Evolutionary conservation across 2,329 filamentous ascomycete species (phyloP), one percentile per base, ranked within the genome.

Genomic region (Cercospora sojina): DNA sequence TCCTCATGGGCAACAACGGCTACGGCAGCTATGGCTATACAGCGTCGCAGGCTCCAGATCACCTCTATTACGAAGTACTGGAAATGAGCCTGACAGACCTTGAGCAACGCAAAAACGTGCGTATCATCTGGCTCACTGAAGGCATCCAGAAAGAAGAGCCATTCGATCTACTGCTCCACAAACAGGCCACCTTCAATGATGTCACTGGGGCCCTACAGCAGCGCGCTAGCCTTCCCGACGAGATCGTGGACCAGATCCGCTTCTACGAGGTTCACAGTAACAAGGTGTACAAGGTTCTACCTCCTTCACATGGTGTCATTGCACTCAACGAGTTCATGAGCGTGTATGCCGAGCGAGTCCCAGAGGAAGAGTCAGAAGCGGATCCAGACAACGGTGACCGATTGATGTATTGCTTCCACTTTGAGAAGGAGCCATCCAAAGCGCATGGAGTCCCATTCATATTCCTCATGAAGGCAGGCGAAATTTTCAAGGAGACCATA

Each of bases 11-110:
- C 29, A 69, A 68, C n/a, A 89, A 91, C 10, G 87, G 89, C 61
- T 91, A 91, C 62, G 88, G 88, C 70, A 85, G 85, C 10, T 90
- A 92, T 71, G 85, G 90, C 59, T 91, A 88, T 71, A 86, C 86
- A 67, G 78, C 82, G 64, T 88, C 85, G 32, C 81, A 85, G 20
- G 70, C 74, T 23, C 69, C 73, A 13, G 94, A 98, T 78, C 87
- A 90, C 0, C 83, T 99, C 61, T 98, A 90, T 78, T 99, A 93
- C 76, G 95, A 99, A 78, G 87, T 98, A 29, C 82, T 99, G 47
- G 95, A 99, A 69, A 96, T 97, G 83, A 97, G 92, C 74, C 81
- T 99, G 56, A 91, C 91, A 25, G 96, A 99, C 78, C 84, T 96
- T 51, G 95, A 99, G 76, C 95, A 91, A 64, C 95, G 96, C 83